Evolutionary conservation across 2,329 filamentous ascomycete genomes (phyloP).

Genomic region (Claviceps sp.): DNA sequence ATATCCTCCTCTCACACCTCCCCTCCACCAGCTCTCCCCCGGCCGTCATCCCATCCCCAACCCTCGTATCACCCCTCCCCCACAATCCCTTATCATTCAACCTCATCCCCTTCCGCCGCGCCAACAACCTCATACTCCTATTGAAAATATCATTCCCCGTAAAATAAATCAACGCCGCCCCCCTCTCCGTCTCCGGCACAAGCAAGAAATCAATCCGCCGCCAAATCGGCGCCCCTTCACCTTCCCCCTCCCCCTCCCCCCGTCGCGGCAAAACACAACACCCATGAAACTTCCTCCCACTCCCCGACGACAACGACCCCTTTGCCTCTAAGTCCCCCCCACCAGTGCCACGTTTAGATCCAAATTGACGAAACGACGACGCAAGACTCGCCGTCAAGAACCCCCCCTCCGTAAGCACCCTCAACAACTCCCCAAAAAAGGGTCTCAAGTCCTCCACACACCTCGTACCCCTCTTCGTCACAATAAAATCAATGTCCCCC

Average conservation of each 20-base stretch:
- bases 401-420: slow-evolving; percentile 38
- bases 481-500: slow-evolving; percentile 74
- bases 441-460: slow-evolving; percentile 42
- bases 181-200: slow-evolving; percentile 66
- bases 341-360: too few species aligned
- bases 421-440: slow-evolving; percentile 51
- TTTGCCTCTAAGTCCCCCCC: too few species aligned
- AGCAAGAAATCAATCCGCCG: slow-evolving; percentile 74
- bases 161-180: slow-evolving; percentile 85
- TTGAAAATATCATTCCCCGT: slow-evolving; percentile 95
- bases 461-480: slow-evolving; percentile 52
- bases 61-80: slow-evolving; percentile 59
- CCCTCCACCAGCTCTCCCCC: slow-evolving; percentile 59
- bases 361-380: slow-evolving; percentile 17
- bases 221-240: slow-evolving; percentile 39
- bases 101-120: slow-evolving; percentile 67
- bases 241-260: slow-evolving; percentile 14
- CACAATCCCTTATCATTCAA: slow-evolving; percentile 77
- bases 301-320: slow-evolving; percentile 18
- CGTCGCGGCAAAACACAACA: slow-evolving; percentile 54
- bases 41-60: slow-evolving; percentile 40
- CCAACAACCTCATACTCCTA: slow-evolving; percentile 66
- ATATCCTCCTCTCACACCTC: slow-evolving; percentile 63
- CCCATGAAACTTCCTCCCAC: slow-evolving; percentile 78
- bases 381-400: slow-evolving; percentile 64